phyloP scores from a whole-genome alignment of 1,284 basidiomycete species.

The Schizopora paradoxa region DNA sequence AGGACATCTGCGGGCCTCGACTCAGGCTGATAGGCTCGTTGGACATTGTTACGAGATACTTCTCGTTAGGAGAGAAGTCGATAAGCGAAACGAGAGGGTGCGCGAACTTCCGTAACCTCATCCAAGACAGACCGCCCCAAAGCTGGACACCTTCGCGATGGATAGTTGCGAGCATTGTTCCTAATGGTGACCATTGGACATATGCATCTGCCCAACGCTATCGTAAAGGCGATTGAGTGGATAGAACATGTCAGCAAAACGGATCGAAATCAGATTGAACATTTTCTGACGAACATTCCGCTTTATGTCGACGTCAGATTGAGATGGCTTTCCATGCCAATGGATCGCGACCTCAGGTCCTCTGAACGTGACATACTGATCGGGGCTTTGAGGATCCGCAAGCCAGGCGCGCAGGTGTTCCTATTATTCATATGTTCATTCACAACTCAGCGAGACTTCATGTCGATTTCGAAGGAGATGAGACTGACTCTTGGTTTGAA shows the following conservation, averaged over 20 bases:
- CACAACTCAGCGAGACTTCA: not conserved
- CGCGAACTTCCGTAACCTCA: conserved; percentile 84
- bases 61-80: conserved; percentile 97
- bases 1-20: conserved; percentile 81
- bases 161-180: conserved; percentile 90
- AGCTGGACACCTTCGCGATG: conserved; percentile 95
- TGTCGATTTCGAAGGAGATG: not conserved
- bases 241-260: not conserved
- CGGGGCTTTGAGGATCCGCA: conserved; percentile 86
- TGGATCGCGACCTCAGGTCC: conserved; percentile 88
- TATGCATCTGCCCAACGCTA: conserved; percentile 98
- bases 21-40: conserved; percentile 87
- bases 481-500: conserved; percentile 71
- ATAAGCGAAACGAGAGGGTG: conserved; percentile 95
- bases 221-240: conserved; percentile 15
- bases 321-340: conserved; percentile 92
- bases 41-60: conserved; percentile 98
- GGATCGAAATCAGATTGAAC: conserved; percentile 1
- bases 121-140: conserved; percentile 92
- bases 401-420: conserved; percentile 97
- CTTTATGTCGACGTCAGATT: conserved; percentile 74
- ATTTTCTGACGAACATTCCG: conserved; percentile 53
- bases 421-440: conserved; percentile 35
- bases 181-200: conserved; percentile 95
- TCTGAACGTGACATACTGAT: conserved; percentile 94